phyloP scores from a whole-genome alignment of 164 flowering plant species.

The Dillenia suffruticosa region DNA sequence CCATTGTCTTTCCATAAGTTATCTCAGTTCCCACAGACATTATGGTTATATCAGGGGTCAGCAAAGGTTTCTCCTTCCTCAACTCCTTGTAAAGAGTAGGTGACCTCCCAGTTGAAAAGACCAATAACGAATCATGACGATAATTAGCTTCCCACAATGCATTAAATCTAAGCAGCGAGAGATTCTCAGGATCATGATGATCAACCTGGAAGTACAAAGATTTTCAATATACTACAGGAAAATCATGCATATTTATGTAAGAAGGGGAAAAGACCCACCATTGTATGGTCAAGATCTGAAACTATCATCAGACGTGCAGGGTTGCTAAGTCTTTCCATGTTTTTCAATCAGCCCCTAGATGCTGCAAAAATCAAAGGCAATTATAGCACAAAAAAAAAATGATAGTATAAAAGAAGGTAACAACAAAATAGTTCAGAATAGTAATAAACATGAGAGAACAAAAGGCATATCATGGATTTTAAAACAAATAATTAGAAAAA shows the following conservation, averaged over 20 bases:
- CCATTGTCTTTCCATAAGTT: slow-evolving; percentile 84
- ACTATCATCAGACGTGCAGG: slow-evolving; percentile 90
- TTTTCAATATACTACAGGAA: background rate
- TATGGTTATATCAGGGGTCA: slow-evolving; percentile 93
- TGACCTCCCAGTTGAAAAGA: slow-evolving; percentile 96
- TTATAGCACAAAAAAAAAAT: too few species aligned
- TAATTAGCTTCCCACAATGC: slow-evolving; percentile 88
- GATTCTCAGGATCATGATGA: slow-evolving; percentile 86
- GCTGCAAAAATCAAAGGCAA: slow-evolving; percentile 1
- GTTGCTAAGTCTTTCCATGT: slow-evolving; percentile 63
- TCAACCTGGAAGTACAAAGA: slow-evolving; percentile 63
- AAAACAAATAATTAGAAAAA: too few species aligned
- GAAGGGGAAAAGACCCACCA: slow-evolving; percentile 42
- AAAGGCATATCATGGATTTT: too few species aligned
- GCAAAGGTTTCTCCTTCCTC: slow-evolving; percentile 94
- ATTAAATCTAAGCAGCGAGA: slow-evolving; percentile 83
- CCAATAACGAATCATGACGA: slow-evolving; percentile 79
- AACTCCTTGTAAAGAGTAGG: slow-evolving; percentile 80
- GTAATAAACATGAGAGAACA: too few species aligned
- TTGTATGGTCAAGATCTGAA: slow-evolving; percentile 96
- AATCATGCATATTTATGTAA: background rate
- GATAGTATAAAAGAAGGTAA: too few species aligned
- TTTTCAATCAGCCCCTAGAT: slow-evolving; percentile 1
- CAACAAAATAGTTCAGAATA: too few species aligned
- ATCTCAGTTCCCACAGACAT: slow-evolving; percentile 99